Evolutionary conservation across 140 eudicot genomes (phyloP).

Genomic region (Cichorium intybus): DNA sequence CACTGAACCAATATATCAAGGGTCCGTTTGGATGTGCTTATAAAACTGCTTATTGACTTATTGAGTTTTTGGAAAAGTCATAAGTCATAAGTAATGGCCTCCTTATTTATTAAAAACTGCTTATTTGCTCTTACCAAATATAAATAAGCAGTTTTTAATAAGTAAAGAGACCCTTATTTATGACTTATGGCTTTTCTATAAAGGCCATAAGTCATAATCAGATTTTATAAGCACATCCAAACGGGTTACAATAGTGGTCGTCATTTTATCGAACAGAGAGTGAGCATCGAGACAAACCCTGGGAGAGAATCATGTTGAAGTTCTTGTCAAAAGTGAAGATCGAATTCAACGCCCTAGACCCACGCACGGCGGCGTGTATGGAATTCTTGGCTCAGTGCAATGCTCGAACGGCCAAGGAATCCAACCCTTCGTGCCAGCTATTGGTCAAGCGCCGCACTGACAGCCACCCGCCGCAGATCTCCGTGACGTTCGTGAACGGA

Average conservation of each 20-base stretch:
- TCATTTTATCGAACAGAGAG: background rate
- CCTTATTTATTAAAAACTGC: no score
- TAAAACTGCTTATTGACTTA: no score
- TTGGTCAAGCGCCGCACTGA: conserved; percentile 90
- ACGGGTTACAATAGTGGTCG: background rate
- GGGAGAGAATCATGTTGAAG: conserved; percentile 55
- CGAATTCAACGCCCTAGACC: conserved; percentile 92
- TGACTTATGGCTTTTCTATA: no score
- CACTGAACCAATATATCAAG: background rate
- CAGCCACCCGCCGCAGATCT: conserved; percentile 78
- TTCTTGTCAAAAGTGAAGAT: conserved; percentile 77
- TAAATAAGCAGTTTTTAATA: no score
- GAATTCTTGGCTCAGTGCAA: conserved; percentile 91
- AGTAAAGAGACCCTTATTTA: no score
- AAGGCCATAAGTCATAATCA: no score
- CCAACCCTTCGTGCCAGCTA: conserved; percentile 79
- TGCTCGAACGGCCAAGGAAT: conserved; percentile 84
- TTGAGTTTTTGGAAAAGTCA: no score
- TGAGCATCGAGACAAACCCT: conserved; percentile 10
- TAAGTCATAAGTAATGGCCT: no score
- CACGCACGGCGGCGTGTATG: conserved; percentile 89
- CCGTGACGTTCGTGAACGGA: conserved; percentile 85
- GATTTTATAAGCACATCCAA: no score
- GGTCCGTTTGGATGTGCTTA: no score
- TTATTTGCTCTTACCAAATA: no score